A percentile compares a stretch with the other conserved stretches of the same genome.
These are phyloP conservation scores for Choiromyces venosus DNA, from an alignment of 495 filamentous ascomycete species.

Conservation along the genomic window DNA sequence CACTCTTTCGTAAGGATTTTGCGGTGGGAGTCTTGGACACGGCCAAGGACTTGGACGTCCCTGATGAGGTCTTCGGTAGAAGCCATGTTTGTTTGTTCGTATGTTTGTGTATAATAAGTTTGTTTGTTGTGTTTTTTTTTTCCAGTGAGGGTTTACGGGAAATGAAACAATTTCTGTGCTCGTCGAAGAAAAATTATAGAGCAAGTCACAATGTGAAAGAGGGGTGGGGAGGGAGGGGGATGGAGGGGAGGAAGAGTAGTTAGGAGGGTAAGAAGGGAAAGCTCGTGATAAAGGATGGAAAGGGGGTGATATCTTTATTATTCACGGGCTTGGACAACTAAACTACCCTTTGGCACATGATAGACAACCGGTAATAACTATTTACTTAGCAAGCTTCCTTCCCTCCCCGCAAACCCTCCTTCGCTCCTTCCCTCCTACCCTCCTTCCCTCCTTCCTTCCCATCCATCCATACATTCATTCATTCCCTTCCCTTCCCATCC, in stretches of 20 bases:
- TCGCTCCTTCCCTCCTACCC: background rate
- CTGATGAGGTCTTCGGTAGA: constrained; percentile 69
- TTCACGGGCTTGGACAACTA: background rate
- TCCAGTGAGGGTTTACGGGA: background rate
- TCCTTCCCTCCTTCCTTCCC: too few relatives aligned
- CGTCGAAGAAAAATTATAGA: background rate
- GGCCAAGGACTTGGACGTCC: constrained; percentile 79
- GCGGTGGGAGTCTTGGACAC: constrained; percentile 67
- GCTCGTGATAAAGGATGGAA: background rate
- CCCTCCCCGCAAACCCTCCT: too few relatives aligned
- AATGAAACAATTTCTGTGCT: background rate
- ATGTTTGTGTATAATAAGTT: background rate
- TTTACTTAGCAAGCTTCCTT: background rate
- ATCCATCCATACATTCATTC: too few relatives aligned
- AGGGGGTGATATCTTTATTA: background rate
- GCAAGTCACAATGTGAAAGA: background rate
- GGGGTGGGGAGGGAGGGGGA: too few relatives aligned
- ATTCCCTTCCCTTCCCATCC: background rate
- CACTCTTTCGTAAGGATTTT: constrained; percentile 91
- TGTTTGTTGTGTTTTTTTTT: background rate
- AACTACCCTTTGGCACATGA: background rate
- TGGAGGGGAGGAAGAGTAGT: background rate
- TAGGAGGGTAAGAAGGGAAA: background rate
- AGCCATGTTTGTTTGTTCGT: constrained; percentile 54
- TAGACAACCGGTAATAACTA: background rate